Percentiles rank a stretch among this genome's conserved stretches.
Conservation (phyloP, 345 rosid genomes). For the Nasturtium officinale region DNA sequence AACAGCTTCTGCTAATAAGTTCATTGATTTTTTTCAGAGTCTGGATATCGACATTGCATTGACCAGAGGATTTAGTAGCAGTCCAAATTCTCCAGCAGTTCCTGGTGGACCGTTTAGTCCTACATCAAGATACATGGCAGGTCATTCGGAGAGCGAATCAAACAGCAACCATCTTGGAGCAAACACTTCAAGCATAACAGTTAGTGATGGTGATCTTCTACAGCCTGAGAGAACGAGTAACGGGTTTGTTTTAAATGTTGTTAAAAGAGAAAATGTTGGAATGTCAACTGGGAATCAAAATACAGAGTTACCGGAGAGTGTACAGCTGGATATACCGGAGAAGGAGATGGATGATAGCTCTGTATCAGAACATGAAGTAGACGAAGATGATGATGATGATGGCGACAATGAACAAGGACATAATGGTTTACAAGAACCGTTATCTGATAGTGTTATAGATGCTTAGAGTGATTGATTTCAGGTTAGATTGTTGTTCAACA, state of each 20-base stretch:
- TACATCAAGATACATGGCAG: constrained; percentile 45
- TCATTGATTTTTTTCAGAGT: constrained; percentile 73
- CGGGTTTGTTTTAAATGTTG: constrained; percentile 77
- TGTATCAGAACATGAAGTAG: constrained; percentile 57
- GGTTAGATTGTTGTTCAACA: neutral
- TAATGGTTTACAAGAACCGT: constrained; percentile 32
- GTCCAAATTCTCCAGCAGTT: constrained; percentile 52
- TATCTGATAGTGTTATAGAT: constrained; percentile 31
- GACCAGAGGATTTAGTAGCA: constrained; percentile 50
- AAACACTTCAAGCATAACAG: constrained; percentile 64
- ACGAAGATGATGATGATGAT: constrained; percentile 42
- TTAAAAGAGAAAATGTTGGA: constrained; percentile 64
- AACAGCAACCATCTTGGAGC: constrained; percentile 21
- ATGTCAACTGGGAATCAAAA: constrained; percentile 44
- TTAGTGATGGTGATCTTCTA: constrained; percentile 80
- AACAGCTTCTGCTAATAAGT: constrained; percentile 81
- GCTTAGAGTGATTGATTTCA: constrained; percentile 25
- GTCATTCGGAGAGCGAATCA: constrained; percentile 47
- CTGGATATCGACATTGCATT: constrained; percentile 64
- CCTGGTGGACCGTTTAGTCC: constrained; percentile 46
- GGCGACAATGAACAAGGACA: constrained; percentile 1
- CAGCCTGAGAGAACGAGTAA: constrained; percentile 74
- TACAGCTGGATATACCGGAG: constrained; percentile 71
- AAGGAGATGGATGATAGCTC: constrained; percentile 75
- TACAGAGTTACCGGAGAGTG: constrained; percentile 59